These are phyloP conservation scores for Niveomyces coronatus DNA, from an alignment of 2,329 filamentous ascomycete genomes.

Conservation along the genomic window DNA sequence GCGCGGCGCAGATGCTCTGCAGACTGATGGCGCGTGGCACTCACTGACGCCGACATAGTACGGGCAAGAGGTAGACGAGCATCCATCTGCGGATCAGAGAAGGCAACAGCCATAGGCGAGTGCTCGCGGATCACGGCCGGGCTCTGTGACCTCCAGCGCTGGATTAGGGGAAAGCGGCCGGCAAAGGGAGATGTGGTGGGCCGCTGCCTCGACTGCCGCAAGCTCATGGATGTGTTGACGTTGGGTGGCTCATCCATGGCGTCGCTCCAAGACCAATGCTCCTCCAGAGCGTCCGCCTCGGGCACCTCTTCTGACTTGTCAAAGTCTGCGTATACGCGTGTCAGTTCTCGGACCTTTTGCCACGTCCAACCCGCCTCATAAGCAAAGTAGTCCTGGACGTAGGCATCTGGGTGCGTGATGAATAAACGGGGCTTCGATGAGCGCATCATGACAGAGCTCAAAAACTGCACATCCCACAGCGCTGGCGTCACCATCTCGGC, in stretches of 20 bases:
- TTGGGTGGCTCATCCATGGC: slow-evolving; percentile 49
- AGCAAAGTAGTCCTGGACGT: slow-evolving; percentile 52
- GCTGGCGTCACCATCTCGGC: slow-evolving; percentile 64
- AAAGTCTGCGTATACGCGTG: slow-evolving; percentile 41
- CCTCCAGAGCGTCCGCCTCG: slow-evolving; percentile 52
- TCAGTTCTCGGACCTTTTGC: slow-evolving; percentile 55
- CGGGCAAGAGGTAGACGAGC: slow-evolving; percentile 40
- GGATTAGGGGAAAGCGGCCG: slow-evolving; percentile 16
- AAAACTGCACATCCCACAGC: slow-evolving; percentile 61
- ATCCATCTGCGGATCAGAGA: slow-evolving; percentile 23
- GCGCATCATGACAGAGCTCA: slow-evolving; percentile 65
- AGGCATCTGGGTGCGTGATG: slow-evolving; percentile 65
- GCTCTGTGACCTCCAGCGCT: slow-evolving; percentile 20
- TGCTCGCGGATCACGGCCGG: slow-evolving; percentile 26
- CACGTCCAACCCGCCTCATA: slow-evolving; percentile 56
- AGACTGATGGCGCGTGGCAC: slow-evolving; percentile 27
- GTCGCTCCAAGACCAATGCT: slow-evolving; percentile 59
- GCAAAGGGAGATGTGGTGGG: slow-evolving; percentile 28
- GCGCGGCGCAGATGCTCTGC: slow-evolving; percentile 35
- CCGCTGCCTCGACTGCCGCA: slow-evolving; percentile 27
- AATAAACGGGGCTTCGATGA: slow-evolving; percentile 58
- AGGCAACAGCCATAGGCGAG: slow-evolving; percentile 24
- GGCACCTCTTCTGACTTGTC: slow-evolving; percentile 36
- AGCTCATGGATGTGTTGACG: slow-evolving; percentile 31
- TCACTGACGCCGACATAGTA: slow-evolving; percentile 41